Evolutionary conservation across 2,329 filamentous ascomycete genomes (phyloP).

Genomic region (Cyclaneusma minus): DNA sequence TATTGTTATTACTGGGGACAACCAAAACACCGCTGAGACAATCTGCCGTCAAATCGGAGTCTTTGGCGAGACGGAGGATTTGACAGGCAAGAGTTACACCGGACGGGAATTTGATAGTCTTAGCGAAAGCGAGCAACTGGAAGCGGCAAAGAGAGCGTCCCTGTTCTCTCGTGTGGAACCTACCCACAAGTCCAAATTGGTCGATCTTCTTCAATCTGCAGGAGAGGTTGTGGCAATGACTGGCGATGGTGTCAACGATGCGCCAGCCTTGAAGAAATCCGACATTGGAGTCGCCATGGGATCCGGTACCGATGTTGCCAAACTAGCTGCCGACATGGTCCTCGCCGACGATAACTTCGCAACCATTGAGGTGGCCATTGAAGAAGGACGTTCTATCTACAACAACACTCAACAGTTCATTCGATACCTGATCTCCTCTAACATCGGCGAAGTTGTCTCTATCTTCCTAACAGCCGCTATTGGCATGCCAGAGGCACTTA

Average conservation of each 20-base stretch:
- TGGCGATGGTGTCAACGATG: constrained; percentile 96
- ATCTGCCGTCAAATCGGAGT: constrained; percentile 96
- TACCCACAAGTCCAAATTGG: constrained; percentile 90
- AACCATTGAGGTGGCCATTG: constrained; percentile 88
- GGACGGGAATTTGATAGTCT: constrained; percentile 88
- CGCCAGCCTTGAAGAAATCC: constrained; percentile 92
- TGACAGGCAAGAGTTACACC: constrained; percentile 86
- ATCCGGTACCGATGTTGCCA: constrained; percentile 91
- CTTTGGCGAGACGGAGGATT: constrained; percentile 67
- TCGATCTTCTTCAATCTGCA: constrained; percentile 84
- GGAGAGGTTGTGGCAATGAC: constrained; percentile 98
- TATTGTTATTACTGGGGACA: constrained; percentile 96
- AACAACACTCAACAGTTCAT: constrained; percentile 99
- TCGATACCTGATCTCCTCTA: constrained; percentile 95
- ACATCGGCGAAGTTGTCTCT: constrained; percentile 97
- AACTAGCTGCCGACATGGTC: constrained; percentile 95
- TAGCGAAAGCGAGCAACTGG: constrained; percentile 60
- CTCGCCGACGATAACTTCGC: constrained; percentile 98
- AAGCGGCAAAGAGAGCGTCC: constrained; percentile 71
- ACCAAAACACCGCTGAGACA: constrained; percentile 91
- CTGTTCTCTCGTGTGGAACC: constrained; percentile 95
- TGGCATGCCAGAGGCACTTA: constrained; percentile 93
- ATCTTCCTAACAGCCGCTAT: constrained; percentile 95
- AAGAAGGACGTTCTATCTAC: constrained; percentile 96
- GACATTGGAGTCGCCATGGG: constrained; percentile 99